phyloP scores from a whole-genome alignment of 2,329 filamentous ascomycete genomes.

The Stachybotrys chlorohalonatus region DNA sequence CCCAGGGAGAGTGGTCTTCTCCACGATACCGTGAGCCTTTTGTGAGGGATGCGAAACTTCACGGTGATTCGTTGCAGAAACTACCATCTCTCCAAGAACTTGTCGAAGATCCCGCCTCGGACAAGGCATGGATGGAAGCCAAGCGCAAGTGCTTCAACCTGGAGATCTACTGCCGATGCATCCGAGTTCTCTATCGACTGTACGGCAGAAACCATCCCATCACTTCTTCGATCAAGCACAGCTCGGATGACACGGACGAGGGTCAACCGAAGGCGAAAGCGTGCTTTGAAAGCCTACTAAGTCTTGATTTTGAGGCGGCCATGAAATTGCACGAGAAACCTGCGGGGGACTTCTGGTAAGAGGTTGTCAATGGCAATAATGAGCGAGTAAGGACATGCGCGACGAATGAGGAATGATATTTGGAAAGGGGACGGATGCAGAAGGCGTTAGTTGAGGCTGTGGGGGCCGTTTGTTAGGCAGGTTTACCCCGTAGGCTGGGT shows the following conservation, averaged over 20 bases:
- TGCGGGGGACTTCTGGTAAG: not conserved
- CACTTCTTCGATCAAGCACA: not conserved
- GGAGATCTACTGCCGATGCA: not conserved
- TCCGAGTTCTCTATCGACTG: not conserved
- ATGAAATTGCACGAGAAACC: not conserved
- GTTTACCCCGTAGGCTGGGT: too few relatives aligned
- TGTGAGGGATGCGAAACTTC: constrained; percentile 16
- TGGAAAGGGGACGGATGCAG: not conserved
- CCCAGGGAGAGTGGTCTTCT: constrained; percentile 1
- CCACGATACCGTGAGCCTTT: constrained; percentile 3
- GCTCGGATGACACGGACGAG: not conserved
- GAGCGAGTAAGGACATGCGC: too few relatives aligned
- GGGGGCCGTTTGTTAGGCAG: too few relatives aligned
- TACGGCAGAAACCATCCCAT: not conserved
- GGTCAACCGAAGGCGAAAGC: not conserved
- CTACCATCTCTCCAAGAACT: not conserved
- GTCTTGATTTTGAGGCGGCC: not conserved
- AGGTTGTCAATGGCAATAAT: not conserved
- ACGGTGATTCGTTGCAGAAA: constrained; percentile 16
- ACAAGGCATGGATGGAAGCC: not conserved
- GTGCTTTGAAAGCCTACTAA: not conserved
- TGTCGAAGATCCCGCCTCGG: not conserved
- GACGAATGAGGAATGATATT: not conserved
- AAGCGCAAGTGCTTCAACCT: not conserved
- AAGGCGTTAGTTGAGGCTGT: not conserved